These are phyloP conservation scores for Apostasia ramifera DNA, from an alignment of 106 monocot species.

Conservation along the genomic window DNA sequence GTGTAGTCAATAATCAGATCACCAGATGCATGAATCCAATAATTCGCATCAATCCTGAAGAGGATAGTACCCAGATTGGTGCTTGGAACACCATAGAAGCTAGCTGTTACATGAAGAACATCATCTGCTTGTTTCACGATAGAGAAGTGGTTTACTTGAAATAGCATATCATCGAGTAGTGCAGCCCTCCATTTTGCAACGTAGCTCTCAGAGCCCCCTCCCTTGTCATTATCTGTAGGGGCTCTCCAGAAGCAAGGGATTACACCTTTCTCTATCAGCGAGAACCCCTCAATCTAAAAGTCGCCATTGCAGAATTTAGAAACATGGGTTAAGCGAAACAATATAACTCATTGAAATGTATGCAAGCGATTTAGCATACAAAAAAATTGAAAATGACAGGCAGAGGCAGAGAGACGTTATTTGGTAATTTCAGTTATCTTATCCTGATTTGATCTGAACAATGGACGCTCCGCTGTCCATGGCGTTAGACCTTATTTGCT, in stretches of 20 bases:
- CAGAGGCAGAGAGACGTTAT: too few species aligned
- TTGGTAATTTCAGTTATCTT: too few species aligned
- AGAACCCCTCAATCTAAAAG: conserved; percentile 47
- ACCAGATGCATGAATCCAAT: conserved; percentile 59
- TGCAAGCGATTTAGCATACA: too few species aligned
- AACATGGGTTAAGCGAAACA: too few species aligned
- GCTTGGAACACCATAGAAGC: conserved; percentile 26
- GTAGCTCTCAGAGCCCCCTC: conserved; percentile 59
- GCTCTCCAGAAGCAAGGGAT: conserved; percentile 92
- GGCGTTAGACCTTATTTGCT: too few species aligned
- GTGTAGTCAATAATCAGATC: conserved; percentile 66
- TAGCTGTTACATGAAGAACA: conserved; percentile 34
- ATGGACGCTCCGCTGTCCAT: too few species aligned
- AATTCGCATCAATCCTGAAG: conserved; percentile 32
- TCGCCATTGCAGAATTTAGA: neutral
- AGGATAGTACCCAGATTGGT: conserved; percentile 17
- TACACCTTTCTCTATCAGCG: conserved; percentile 40
- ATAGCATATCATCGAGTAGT: conserved; percentile 44
- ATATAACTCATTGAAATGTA: too few species aligned
- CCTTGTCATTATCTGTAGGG: conserved; percentile 94
- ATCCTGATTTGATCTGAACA: too few species aligned
- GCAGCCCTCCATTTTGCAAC: conserved; percentile 52
- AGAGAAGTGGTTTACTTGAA: conserved; percentile 32
- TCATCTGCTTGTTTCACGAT: conserved; percentile 44
- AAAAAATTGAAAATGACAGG: too few species aligned